Evolutionary conservation across 2,329 filamentous ascomycete genomes (phyloP).

Genomic region (Colletotrichum brevisporum): DNA sequence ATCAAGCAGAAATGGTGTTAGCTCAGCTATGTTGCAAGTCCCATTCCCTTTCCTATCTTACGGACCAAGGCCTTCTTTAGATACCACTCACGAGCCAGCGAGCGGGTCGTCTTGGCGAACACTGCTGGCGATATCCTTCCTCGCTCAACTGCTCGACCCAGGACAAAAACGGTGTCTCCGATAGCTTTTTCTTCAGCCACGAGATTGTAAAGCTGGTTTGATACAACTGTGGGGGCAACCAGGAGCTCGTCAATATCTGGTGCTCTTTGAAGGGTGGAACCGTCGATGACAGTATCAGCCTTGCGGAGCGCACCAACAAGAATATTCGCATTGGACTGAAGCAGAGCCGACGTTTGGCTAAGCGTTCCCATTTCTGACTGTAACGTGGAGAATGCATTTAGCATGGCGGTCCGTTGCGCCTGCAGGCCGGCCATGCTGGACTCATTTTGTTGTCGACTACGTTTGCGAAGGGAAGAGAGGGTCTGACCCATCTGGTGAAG

Average conservation of each 20-base stretch:
- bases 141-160: slow-evolving; percentile 80
- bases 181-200: slow-evolving; percentile 91
- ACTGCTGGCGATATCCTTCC: slow-evolving; percentile 79
- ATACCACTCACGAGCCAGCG: slow-evolving; percentile 84
- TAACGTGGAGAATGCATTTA: slow-evolving; percentile 76
- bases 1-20: not conserved
- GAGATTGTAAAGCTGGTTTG: slow-evolving; percentile 90
- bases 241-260: slow-evolving; percentile 91
- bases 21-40: slow-evolving; percentile 57
- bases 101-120: slow-evolving; percentile 84
- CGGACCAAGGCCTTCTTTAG: slow-evolving; percentile 84
- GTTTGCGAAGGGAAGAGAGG: slow-evolving; percentile 77
- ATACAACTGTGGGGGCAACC: slow-evolving; percentile 93
- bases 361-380: slow-evolving; percentile 82
- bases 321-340: slow-evolving; percentile 83
- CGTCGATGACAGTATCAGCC: slow-evolving; percentile 83
- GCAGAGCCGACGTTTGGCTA: slow-evolving; percentile 76
- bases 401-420: slow-evolving; percentile 85
- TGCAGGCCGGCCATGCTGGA: slow-evolving; percentile 81
- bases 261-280: slow-evolving; percentile 76
- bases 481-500: slow-evolving; percentile 81
- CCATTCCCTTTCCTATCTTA: slow-evolving; percentile 85
- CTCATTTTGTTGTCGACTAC: slow-evolving; percentile 79
- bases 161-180: slow-evolving; percentile 87
- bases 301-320: slow-evolving; percentile 82